These are phyloP conservation scores for Discostella stelligera DNA, from an alignment of 352 stramenopile genomes.

Conservation along the genomic window DNA sequence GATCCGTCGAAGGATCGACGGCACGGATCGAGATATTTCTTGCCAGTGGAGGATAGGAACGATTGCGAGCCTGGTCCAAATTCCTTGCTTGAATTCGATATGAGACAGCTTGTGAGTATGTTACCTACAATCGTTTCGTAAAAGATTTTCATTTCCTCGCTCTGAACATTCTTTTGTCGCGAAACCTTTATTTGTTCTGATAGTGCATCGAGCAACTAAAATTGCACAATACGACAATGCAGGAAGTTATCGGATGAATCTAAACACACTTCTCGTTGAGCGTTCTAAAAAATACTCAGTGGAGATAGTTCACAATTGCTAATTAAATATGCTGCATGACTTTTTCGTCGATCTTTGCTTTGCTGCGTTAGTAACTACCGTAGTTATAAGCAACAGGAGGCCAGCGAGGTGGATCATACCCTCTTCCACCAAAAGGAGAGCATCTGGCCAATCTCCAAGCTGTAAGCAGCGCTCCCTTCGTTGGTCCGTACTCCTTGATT, in stretches of 20 bases:
- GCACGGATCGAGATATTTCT: slow-evolving; percentile 26
- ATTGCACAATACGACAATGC: slow-evolving; percentile 42
- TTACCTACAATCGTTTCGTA: slow-evolving; percentile 4
- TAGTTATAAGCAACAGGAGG: slow-evolving; percentile 76
- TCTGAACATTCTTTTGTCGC: neutral
- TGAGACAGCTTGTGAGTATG: slow-evolving; percentile 57
- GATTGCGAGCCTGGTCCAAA: slow-evolving; percentile 50
- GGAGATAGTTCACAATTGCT: neutral
- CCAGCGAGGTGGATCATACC: slow-evolving; percentile 84
- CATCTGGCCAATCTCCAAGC: slow-evolving; percentile 83
- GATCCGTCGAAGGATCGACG: neutral
- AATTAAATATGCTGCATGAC: neutral
- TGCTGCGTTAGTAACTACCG: slow-evolving; percentile 62
- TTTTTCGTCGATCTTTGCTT: slow-evolving; percentile 9
- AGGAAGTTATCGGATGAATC: slow-evolving; percentile 32
- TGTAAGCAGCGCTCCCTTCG: slow-evolving; percentile 81
- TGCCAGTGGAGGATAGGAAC: slow-evolving; percentile 29
- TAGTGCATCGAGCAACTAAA: slow-evolving; percentile 46
- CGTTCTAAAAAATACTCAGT: no score
- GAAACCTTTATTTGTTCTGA: neutral
- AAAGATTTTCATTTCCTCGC: slow-evolving; percentile 8
- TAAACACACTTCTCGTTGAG: neutral
- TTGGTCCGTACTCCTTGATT: slow-evolving; percentile 82
- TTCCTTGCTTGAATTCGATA: slow-evolving; percentile 44
- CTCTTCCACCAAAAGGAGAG: slow-evolving; percentile 82